These are phyloP conservation scores for Penicillium psychrosexuale DNA, from an alignment of 2,329 filamentous ascomycete genomes.

Conservation along the genomic window DNA sequence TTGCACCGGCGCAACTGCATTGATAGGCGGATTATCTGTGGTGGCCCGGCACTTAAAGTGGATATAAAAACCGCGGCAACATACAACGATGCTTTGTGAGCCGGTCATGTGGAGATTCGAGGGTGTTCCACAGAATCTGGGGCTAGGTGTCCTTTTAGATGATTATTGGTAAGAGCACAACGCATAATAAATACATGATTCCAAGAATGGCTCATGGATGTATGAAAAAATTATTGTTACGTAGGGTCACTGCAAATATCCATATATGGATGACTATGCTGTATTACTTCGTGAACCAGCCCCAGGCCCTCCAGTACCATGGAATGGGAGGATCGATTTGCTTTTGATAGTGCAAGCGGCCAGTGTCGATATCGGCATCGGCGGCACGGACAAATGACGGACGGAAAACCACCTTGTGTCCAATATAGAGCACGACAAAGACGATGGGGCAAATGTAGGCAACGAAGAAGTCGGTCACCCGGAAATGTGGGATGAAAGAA, in stretches of 20 bases:
- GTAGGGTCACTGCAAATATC: neutral
- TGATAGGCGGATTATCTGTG: constrained; percentile 18
- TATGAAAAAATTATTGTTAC: neutral
- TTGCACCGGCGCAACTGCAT: constrained; percentile 20
- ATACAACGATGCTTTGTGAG: neutral
- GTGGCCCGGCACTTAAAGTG: constrained; percentile 15
- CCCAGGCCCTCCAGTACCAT: constrained; percentile 29
- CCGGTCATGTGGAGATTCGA: neutral
- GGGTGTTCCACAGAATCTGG: no score
- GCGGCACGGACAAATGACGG: constrained; percentile 34
- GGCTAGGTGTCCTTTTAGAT: neutral
- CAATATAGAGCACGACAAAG: constrained; percentile 57
- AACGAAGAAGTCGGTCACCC: constrained; percentile 59
- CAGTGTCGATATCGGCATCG: constrained; percentile 46
- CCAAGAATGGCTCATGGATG: neutral
- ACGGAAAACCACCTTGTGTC: constrained; percentile 54
- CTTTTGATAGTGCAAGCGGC: constrained; percentile 35
- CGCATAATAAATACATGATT: neutral
- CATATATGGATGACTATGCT: neutral
- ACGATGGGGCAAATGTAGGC: constrained; percentile 64
- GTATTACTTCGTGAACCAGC: constrained; percentile 19
- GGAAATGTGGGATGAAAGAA: constrained; percentile 60
- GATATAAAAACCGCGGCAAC: constrained; percentile 2
- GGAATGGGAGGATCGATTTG: constrained; percentile 28
- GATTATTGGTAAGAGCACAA: neutral